Conservation (phyloP, 2,329 filamentous ascomycete genomes). For the Coleophoma cylindrospora region DNA sequence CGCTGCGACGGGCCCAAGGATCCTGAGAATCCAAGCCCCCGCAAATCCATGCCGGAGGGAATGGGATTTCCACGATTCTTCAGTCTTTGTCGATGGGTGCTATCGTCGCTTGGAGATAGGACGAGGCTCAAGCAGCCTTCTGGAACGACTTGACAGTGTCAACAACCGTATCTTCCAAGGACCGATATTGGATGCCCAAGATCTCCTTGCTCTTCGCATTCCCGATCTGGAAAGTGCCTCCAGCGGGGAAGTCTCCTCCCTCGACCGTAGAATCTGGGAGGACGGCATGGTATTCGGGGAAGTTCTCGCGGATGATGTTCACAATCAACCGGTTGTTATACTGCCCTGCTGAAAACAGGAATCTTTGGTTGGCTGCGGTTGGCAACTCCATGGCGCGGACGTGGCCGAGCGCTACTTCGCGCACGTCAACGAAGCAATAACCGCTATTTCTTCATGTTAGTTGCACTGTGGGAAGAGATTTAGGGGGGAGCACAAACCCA, state of each 20-base stretch:
- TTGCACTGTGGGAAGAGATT: neutral
- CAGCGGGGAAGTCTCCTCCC: constrained; percentile 22
- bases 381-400: constrained; percentile 49
- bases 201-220: constrained; percentile 48
- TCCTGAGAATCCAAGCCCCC: too few species aligned
- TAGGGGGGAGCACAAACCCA: constrained; percentile 35
- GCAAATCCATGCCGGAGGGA: too few species aligned
- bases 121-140: neutral
- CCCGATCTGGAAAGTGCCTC: constrained; percentile 47
- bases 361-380: constrained; percentile 53
- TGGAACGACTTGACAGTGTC: constrained; percentile 44
- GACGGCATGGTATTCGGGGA: constrained; percentile 42
- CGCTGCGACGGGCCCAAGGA: too few species aligned
- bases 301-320: constrained; percentile 46
- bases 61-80: too few species aligned
- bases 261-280: constrained; percentile 35
- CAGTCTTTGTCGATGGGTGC: too few species aligned
- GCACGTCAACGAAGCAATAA: constrained; percentile 54
- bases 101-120: too few species aligned
- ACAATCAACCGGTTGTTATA: constrained; percentile 56
- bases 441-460: neutral
- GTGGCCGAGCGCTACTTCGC: constrained; percentile 57
- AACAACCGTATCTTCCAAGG: constrained; percentile 47
- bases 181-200: constrained; percentile 51
- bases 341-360: constrained; percentile 53